Base-by-base conservation (phyloP, 495 filamentous ascomycete genomes). In the Xylaria acuta region DNA sequence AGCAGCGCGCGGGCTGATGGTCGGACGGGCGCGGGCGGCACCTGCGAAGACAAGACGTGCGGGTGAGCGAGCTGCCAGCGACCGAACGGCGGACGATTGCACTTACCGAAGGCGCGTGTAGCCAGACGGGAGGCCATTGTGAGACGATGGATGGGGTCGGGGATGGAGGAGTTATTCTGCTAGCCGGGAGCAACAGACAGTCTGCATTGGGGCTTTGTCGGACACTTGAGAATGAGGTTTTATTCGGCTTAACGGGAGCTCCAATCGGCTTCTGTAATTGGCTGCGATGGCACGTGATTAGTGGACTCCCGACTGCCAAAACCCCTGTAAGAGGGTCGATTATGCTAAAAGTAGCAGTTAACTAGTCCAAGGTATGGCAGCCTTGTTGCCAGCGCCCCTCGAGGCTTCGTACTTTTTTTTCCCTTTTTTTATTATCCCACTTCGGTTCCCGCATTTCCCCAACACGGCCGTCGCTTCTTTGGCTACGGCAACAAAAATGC, bases 111-210 rank as follows among this genome's bases (percentile, higher is more conserved):
- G 85, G 93, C 93, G 88, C 88, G 93, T 89, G 92, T 93, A 89
- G 92, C 93, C 84, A 98, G 86, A 87, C 94, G 93, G 82, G 94
- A 96, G 88, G 94, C 94, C 95, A 98, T 97, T 92, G 88, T 91
- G 88, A 82, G 82, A 83, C 83, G 80, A 84, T 72, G 58, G 53
- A 62, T 65, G 64, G 68, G 75, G 83, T 81, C 82, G 81, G 78
- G 84, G 84, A 84, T 77, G 76, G 73, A 22, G 12, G 70, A 69
- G 71, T 78, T 75, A 72, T 78, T 70, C 75, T 80, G 70, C 75
- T 80, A 77, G 77, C 75, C 73, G 78, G 40, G 69, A 75, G 69
- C 70, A 72, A 72, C 30, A 65, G 51, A 60, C 70, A 49, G 40
- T 72, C 80, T 80, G 76, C 71, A 76, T 76, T 74, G 79, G 78